Evolutionary conservation across 768 basidiomycete genomes (phyloP), one percentile per base, ranked within the genome.

Genomic region (Lactarius trivialis): DNA sequence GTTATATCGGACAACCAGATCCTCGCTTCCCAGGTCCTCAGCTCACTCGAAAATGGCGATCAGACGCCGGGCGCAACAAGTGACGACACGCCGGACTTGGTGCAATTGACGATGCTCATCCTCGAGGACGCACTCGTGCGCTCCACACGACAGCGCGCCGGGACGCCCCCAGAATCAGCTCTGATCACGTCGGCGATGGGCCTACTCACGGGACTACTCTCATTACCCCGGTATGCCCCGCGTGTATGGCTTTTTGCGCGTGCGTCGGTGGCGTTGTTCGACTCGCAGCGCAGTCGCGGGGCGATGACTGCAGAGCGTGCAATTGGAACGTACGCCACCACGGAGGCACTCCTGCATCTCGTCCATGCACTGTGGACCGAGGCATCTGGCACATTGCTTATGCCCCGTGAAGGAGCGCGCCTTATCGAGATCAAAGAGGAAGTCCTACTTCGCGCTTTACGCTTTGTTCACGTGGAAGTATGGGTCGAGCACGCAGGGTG

Each of bases 161-260:
- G 74, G 51, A 74, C 73, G 7, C 76, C 76, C n/a, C 74, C 81
- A 24, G 79, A 81, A 21, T 80, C 82, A 0, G 80, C 82, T 45
- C 78, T 92, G 63, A 86, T 91, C 64, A 88, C 88, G 3, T 90
- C 89, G 8, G 84, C 91, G 4, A 82, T 96, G 76, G 89, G 85
- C 57, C 86, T 95, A 14, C 81, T 96, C 21, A 80, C 89, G 4
- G 86, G 86, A 0, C 79, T 95, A 33, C 79, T 94, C 37, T 82
- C 85, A 1, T 75, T 90, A 14, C 89, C 89, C 1, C 79, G 77
- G 50, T 88, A 88, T 69, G 88, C 90, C n/a, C 83, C 84, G 66
- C 82, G 88, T 2, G 89, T 95, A 26, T 96, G 93, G 93, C 77
- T 93, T 11, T 94, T 89, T 68, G 82, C 95, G 21, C 85, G 92